Evolutionary conservation across 192 early-diverging fungal species (phyloP).

Genomic region (Coemansia sp.): DNA sequence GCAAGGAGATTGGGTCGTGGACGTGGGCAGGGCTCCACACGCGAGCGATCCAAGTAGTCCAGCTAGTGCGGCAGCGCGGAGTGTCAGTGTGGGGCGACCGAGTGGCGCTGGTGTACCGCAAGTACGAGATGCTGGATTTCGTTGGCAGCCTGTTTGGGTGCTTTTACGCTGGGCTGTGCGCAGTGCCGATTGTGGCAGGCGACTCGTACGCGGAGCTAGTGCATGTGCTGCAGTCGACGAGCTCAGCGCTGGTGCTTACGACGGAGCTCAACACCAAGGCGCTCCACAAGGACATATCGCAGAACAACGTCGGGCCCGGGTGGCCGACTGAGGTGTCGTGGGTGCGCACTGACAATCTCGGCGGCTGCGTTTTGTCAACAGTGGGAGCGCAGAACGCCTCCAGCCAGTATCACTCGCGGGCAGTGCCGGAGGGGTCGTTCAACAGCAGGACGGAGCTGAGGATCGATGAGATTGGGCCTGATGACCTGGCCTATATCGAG

Average conservation of each 20-base stretch:
- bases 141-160: slow-evolving; percentile 80
- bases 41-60: slow-evolving; percentile 69
- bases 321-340: slow-evolving; percentile 70
- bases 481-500: slow-evolving; percentile 81
- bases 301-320: slow-evolving; percentile 53
- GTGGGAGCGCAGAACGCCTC: slow-evolving; percentile 31
- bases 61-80: slow-evolving; percentile 64
- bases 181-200: slow-evolving; percentile 80
- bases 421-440: slow-evolving; percentile 9
- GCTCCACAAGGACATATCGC: slow-evolving; percentile 69
- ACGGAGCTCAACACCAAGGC: slow-evolving; percentile 76
- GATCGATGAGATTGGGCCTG: slow-evolving; percentile 22
- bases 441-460: slow-evolving; percentile 17
- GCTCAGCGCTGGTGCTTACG: slow-evolving; percentile 70
- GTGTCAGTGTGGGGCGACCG: slow-evolving; percentile 63
- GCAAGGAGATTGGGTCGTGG: slow-evolving; percentile 64
- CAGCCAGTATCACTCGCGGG: slow-evolving; percentile 23
- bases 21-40: slow-evolving; percentile 74
- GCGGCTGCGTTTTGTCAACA: slow-evolving; percentile 55
- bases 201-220: slow-evolving; percentile 78
- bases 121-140: slow-evolving; percentile 80
- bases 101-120: slow-evolving; percentile 77
- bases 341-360: slow-evolving; percentile 84
- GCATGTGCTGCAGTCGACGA: slow-evolving; percentile 70
- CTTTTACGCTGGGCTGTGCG: slow-evolving; percentile 76